Percentiles rank a stretch among this genome's conserved stretches.
Evolutionary conservation across 2,329 filamentous ascomycete species (phyloP).

Genomic region (Diaporthe humulicola): DNA sequence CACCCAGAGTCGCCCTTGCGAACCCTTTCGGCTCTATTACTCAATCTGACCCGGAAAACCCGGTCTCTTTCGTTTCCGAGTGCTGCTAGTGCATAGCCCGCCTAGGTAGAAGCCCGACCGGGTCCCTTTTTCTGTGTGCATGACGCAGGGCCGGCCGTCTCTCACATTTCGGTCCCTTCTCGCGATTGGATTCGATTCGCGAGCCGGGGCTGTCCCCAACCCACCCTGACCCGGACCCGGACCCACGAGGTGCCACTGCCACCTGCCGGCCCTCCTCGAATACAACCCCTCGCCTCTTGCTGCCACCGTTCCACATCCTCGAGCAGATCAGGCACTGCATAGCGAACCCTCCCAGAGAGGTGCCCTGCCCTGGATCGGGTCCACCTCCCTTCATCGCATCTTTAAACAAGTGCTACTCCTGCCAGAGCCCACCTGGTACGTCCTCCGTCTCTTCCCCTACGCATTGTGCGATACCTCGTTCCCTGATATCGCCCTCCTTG

Average conservation of each 20-base stretch:
- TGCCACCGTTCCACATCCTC: neutral
- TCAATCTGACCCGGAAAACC: neutral
- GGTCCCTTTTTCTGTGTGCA: neutral
- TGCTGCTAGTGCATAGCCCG: slow-evolving; percentile 5
- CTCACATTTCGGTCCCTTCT: slow-evolving; percentile 18
- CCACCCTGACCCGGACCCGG: slow-evolving; percentile 2
- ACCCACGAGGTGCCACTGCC: slow-evolving; percentile 13
- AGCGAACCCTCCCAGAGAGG: slow-evolving; percentile 1
- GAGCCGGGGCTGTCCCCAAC: slow-evolving; percentile 15
- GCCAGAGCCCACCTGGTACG: slow-evolving; percentile 9
- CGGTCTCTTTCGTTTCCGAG: slow-evolving; percentile 8
- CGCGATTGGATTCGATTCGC: slow-evolving; percentile 23
- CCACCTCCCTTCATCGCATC: slow-evolving; percentile 19
- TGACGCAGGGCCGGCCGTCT: slow-evolving; percentile 7
- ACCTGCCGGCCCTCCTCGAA: neutral
- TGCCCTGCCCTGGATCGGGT: neutral
- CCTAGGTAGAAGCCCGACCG: slow-evolving; percentile 9
- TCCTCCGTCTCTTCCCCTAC: neutral
- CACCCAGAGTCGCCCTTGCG: neutral
- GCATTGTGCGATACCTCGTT: neutral
- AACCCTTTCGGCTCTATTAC: neutral
- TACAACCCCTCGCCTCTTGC: slow-evolving; percentile 19
- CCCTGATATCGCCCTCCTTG: neutral
- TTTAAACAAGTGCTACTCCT: slow-evolving; percentile 25
- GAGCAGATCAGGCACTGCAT: slow-evolving; percentile 22